Percentiles rank a stretch among this genome's conserved stretches.
phyloP scores from a whole-genome alignment of 2,329 filamentous ascomycete genomes.

The Talaromyces sp. region DNA sequence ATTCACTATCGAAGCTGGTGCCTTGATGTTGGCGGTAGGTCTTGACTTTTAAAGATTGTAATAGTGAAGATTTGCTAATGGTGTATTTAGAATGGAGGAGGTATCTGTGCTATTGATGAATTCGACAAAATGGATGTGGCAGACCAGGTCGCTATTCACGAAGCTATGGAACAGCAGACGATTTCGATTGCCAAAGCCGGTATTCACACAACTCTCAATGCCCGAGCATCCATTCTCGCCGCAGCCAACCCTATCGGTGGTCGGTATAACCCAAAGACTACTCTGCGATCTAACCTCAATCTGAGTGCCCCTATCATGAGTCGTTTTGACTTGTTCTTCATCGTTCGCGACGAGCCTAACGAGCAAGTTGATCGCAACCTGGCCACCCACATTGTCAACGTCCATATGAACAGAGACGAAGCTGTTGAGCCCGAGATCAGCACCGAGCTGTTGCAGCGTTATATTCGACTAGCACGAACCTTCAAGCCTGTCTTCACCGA shows the following conservation, averaged over 20 bases:
- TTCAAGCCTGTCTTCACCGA: constrained; percentile 90
- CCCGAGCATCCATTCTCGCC: constrained; percentile 88
- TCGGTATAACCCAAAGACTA: constrained; percentile 91
- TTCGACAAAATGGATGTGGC: constrained; percentile 99
- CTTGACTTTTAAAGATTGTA: neutral
- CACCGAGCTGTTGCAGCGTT: constrained; percentile 92
- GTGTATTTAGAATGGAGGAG: constrained; percentile 58
- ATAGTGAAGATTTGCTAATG: constrained; percentile 2
- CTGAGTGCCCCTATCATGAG: constrained; percentile 99
- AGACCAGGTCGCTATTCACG: constrained; percentile 97
- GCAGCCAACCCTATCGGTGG: constrained; percentile 94
- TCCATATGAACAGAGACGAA: constrained; percentile 88
- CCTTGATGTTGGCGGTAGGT: constrained; percentile 79
- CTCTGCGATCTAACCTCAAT: constrained; percentile 90
- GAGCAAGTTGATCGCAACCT: constrained; percentile 84
- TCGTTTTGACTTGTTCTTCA: constrained; percentile 97
- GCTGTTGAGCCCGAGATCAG: constrained; percentile 90
- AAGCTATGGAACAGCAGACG: constrained; percentile 99
- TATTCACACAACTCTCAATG: constrained; percentile 95
- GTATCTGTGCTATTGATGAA: constrained; percentile 96
- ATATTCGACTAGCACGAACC: constrained; percentile 91
- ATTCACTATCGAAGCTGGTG: constrained; percentile 96
- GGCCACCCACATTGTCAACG: constrained; percentile 87
- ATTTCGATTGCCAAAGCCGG: constrained; percentile 98
- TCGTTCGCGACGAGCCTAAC: constrained; percentile 94